phyloP scores from a whole-genome alignment of 805 yeast species.

The Saccharomycopsis malanga region DNA sequence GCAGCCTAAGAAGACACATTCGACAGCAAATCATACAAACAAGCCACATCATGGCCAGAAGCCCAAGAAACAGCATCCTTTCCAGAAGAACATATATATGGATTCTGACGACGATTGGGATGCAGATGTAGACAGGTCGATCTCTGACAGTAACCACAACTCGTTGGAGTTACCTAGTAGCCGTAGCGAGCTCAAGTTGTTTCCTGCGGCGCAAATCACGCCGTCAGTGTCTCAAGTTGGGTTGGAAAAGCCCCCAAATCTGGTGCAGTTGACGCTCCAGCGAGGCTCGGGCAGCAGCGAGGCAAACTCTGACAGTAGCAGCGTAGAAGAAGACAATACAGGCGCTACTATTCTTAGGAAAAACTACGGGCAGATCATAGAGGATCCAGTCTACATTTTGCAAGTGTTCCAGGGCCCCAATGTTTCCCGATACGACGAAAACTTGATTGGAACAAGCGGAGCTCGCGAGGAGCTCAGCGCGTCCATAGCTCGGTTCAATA shows the following conservation, averaged over 20 bases:
- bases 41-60: constrained; percentile 8
- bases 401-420: constrained; percentile 39
- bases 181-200: neutral
- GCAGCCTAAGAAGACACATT: neutral
- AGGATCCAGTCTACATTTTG: constrained; percentile 30
- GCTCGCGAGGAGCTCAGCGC: constrained; percentile 54
- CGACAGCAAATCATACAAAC: neutral
- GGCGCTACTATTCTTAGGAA: neutral
- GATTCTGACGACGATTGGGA: constrained; percentile 94
- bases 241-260: neutral
- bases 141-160: neutral
- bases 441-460: constrained; percentile 32
- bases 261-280: neutral
- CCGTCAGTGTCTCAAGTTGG: neutral
- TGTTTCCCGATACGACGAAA: constrained; percentile 29
- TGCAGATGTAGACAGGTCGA: constrained; percentile 50
- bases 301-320: constrained; percentile 16
- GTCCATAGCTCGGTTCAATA: constrained; percentile 51
- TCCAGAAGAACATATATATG: constrained; percentile 34
- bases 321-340: neutral
- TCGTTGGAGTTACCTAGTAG: neutral
- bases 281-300: constrained; percentile 24
- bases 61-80: constrained; percentile 10
- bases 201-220: neutral
- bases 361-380: constrained; percentile 21